Evolutionary conservation across 495 filamentous ascomycete species (phyloP).

Genomic region (Polyplosphaeria fusca): DNA sequence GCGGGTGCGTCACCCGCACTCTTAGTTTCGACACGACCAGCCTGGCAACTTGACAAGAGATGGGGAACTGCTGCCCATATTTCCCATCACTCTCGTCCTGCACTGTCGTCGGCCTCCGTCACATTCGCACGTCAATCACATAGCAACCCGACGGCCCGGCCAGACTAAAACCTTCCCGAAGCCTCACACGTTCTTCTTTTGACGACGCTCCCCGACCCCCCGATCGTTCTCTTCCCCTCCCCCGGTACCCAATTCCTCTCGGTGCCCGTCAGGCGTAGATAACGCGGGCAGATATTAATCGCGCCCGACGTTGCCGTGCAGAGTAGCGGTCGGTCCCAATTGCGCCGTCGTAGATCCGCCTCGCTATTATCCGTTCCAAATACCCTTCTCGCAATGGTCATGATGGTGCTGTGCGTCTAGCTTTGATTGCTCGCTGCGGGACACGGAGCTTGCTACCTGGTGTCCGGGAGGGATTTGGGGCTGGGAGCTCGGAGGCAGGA

Average conservation of each 20-base stretch:
- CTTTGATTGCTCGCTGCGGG: conserved; percentile 25
- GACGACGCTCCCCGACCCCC: conserved; percentile 12
- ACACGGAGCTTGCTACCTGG: conserved; percentile 12
- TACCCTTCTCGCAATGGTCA: not conserved
- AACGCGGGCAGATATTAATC: conserved; percentile 15
- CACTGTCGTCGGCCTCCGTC: conserved; percentile 1
- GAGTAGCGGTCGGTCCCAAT: conserved; percentile 16
- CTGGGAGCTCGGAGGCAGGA: conserved; percentile 7
- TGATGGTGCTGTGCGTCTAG: conserved; percentile 10
- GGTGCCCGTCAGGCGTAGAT: not conserved
- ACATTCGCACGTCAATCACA: conserved; percentile 15
- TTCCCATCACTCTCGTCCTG: conserved; percentile 8
- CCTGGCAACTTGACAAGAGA: not conserved
- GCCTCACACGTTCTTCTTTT: not conserved
- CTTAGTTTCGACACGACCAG: conserved; percentile 9
- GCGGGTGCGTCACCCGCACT: conserved; percentile 13
- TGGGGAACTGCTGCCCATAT: not conserved
- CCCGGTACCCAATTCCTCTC: not conserved
- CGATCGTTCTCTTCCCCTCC: not conserved
- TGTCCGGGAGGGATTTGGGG: conserved; percentile 1
- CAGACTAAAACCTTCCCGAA: conserved; percentile 13
- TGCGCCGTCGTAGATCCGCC: conserved; percentile 2
- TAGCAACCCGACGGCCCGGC: conserved; percentile 12
- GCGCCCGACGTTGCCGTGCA: conserved; percentile 26
- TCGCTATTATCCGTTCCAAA: not conserved